Percentiles rank a stretch among this genome's conserved stretches.
These are phyloP conservation scores for Arabidopsis hybrid DNA, from an alignment of 441 rosid species.

Conservation along the genomic window DNA sequence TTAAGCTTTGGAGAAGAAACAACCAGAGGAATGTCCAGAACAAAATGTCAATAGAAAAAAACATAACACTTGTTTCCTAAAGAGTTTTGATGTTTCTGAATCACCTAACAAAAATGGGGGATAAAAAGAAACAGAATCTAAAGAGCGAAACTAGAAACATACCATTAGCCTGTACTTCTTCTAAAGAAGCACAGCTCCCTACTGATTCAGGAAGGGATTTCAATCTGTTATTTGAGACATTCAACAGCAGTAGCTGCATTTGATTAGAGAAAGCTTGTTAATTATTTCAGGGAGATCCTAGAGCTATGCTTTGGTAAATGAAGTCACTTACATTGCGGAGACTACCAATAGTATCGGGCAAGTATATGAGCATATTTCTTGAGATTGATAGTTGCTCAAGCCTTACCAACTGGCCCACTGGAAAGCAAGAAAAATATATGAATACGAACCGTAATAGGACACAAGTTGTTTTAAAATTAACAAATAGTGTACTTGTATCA, in stretches of 20 bases:
- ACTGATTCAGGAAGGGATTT: slow-evolving; percentile 92
- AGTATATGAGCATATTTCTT: slow-evolving; percentile 67
- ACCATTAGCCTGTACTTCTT: slow-evolving; percentile 94
- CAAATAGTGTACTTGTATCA: not conserved
- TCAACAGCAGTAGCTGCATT: slow-evolving; percentile 80
- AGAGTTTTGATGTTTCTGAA: not conserved
- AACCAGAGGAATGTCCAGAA: slow-evolving; percentile 3
- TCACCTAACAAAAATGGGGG: not conserved
- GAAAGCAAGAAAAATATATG: slow-evolving; percentile 7
- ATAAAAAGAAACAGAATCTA: not conserved
- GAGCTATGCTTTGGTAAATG: slow-evolving; percentile 24
- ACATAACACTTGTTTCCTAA: not conserved
- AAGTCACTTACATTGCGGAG: slow-evolving; percentile 81
- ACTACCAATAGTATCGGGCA: slow-evolving; percentile 97
- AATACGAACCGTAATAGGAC: not conserved
- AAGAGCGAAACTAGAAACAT: slow-evolving; percentile 38
- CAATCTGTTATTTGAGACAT: slow-evolving; percentile 86
- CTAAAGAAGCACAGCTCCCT: slow-evolving; percentile 94
- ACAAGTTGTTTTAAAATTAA: not conserved
- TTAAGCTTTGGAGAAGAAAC: slow-evolving; percentile 35
- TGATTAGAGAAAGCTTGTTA: not conserved
- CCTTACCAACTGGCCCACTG: slow-evolving; percentile 96
- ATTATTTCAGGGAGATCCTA: not conserved
- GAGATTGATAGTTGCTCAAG: slow-evolving; percentile 86
- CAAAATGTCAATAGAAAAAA: not conserved